These are phyloP conservation scores for Ceratobasidium sp. DNA, from an alignment of 1,284 basidiomycete genomes.

Conservation along the genomic window DNA sequence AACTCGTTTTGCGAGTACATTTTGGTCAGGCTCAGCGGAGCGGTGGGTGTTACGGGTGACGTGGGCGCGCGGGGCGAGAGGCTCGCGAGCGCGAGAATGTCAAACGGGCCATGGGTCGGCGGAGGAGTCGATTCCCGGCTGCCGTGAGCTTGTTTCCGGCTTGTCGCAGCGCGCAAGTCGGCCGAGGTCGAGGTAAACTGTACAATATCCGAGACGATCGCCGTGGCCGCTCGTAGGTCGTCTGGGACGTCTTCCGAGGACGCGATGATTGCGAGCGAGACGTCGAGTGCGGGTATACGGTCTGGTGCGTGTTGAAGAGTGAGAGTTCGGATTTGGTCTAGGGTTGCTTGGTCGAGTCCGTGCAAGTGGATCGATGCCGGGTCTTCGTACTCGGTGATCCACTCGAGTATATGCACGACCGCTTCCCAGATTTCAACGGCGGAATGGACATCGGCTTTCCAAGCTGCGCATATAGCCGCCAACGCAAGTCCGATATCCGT, in stretches of 20 bases:
- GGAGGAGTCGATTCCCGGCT: conserved; percentile 23
- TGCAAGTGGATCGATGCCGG: conserved; percentile 8
- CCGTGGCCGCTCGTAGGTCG: conserved; percentile 5
- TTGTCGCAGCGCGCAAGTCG: conserved; percentile 16
- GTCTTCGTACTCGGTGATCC: conserved; percentile 28
- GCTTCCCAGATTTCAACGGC: conserved; percentile 16
- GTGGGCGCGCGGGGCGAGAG: conserved; percentile 33
- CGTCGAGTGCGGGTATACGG: conserved; percentile 9
- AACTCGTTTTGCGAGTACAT: conserved; percentile 48
- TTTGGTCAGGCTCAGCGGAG: conserved; percentile 42
- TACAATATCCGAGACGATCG: neutral
- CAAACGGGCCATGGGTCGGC: conserved; percentile 2
- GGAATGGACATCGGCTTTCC: conserved; percentile 14
- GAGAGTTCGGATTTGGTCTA: conserved; percentile 7
- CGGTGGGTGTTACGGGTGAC: conserved; percentile 26
- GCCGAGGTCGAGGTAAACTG: neutral
- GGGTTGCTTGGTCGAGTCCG: neutral
- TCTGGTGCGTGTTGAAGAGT: neutral
- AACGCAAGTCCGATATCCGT: conserved; percentile 36
- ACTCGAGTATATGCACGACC: conserved; percentile 16
- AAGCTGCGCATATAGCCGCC: conserved; percentile 23
- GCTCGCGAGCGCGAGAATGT: conserved; percentile 35
- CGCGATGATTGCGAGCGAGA: neutral
- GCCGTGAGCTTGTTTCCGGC: neutral
- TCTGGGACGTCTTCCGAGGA: conserved; percentile 28